Percentiles rank a stretch among this genome's conserved stretches.
phyloP scores from a whole-genome alignment of 1,139 yeast species.

The Schwanniomyces etchellsii region DNA sequence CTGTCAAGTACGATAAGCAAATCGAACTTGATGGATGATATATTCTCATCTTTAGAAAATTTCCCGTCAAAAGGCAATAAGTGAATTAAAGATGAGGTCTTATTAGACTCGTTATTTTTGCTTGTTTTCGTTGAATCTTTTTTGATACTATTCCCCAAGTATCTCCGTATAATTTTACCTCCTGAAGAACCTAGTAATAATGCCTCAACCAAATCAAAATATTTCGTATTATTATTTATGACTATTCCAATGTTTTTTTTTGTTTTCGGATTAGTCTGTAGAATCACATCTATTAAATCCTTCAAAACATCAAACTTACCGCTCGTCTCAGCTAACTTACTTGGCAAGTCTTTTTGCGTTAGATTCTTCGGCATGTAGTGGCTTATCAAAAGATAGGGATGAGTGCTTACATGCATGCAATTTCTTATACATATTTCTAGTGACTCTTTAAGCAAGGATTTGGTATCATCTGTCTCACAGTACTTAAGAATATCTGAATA shows the following conservation, averaged over 20 bases:
- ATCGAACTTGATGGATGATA: constrained; percentile 41
- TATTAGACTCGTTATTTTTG: constrained; percentile 9
- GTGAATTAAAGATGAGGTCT: constrained; percentile 25
- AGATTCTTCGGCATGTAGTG: constrained; percentile 85
- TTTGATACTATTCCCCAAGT: constrained; percentile 51
- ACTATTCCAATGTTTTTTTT: constrained; percentile 32
- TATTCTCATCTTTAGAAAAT: constrained; percentile 19
- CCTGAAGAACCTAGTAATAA: constrained; percentile 64
- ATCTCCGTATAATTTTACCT: constrained; percentile 49
- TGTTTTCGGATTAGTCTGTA: constrained; percentile 32
- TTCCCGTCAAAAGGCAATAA: constrained; percentile 41
- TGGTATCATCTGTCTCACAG: constrained; percentile 60
- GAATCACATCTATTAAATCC: constrained; percentile 47
- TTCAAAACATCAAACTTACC: constrained; percentile 76
- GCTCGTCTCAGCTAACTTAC: constrained; percentile 70
- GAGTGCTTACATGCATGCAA: constrained; percentile 76
- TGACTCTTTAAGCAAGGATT: constrained; percentile 60
- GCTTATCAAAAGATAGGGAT: constrained; percentile 79
- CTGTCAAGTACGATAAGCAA: constrained; percentile 69
- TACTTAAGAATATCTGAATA: constrained; percentile 85
- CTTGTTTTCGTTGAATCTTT: constrained; percentile 29
- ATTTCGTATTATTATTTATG: constrained; percentile 31
- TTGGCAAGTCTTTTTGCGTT: constrained; percentile 71
- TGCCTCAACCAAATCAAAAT: constrained; percentile 77
- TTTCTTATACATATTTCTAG: constrained; percentile 69